These are phyloP conservation scores for Populus ilicifolia DNA, from an alignment of 345 rosid genomes.

Conservation along the genomic window DNA sequence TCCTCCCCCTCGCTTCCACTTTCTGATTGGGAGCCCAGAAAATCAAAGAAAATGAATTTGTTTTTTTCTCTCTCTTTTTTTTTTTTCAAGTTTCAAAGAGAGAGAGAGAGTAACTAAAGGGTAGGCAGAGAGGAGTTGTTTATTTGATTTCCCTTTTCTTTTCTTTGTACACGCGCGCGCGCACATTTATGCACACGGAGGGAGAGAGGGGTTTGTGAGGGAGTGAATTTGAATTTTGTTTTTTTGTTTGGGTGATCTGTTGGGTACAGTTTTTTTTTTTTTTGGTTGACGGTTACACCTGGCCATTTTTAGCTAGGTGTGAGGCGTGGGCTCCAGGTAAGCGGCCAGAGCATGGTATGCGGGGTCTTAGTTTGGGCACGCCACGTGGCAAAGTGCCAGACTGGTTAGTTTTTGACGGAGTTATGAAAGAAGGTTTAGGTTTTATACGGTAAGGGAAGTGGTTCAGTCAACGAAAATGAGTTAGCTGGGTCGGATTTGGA, in stretches of 20 bases:
- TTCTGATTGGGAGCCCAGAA: conserved; percentile 24
- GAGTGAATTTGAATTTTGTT: background rate
- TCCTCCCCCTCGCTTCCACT: conserved; percentile 13
- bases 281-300: conserved; percentile 42
- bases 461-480: background rate
- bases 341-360: background rate
- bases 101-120: background rate
- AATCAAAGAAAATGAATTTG: conserved; percentile 19
- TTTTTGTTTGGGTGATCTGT: conserved; percentile 4
- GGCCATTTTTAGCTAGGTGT: conserved; percentile 13
- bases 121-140: background rate
- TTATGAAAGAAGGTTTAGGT: background rate
- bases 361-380: background rate
- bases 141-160: background rate
- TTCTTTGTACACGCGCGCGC: background rate
- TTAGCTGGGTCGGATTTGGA: background rate
- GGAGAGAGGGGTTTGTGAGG: background rate
- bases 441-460: background rate
- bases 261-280: conserved; percentile 37
- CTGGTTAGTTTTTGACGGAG: background rate
- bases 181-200: background rate
- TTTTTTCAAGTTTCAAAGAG: background rate
- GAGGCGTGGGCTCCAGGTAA: background rate
- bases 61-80: background rate
- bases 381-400: background rate